Base-by-base conservation (phyloP, 1,139 yeast genomes). In the Yamadazyma triangularis region DNA sequence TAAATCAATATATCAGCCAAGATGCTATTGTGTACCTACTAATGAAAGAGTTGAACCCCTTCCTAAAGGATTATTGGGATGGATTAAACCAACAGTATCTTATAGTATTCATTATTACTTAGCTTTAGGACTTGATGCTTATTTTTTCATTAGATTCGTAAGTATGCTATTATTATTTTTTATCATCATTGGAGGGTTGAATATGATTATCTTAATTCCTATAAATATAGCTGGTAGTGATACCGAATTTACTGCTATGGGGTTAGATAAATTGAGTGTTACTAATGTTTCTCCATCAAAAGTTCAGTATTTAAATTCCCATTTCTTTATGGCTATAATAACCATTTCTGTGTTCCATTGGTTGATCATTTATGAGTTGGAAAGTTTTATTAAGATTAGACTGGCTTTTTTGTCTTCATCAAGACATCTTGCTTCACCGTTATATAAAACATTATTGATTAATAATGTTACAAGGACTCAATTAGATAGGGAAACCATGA, bases 71-170 rank as follows among this genome's bases (percentile, higher is more conserved):
- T 53, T 70, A 15, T 56, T 75, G 21, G 58, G 60, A 4, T 77
- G 83, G 83, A 42, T 75, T 1, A 24, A 48, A 3, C 74, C 76
- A 1, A 60, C 72, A 0, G 31, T 72, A 27, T 43, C 47, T 13
- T 48, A 55, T 16, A 62, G 67, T 8, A 60, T 71, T 12, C 61
- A 63, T 13, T 56, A 63, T 26, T 79, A 72, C 44, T 45, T 66
- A 25, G 47, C 61, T 3, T 51, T 64, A 44, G 88, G 88, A 0
- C 48, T 80, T n/a, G 89, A 82, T 50, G 72, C 83, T 0, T 80
- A 77, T 45, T 73, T 77, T 42, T 77, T 80, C 40, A 43, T 80
- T 3, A 51, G 88, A 32, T 80, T 65, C 41, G 50, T 80, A 25
- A 59, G 63, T 31, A 56, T 76, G 2, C 42, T 79, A 14, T 47